Base-by-base conservation (phyloP, 768 basidiomycete genomes). In the Tulasnella sp. region DNA sequence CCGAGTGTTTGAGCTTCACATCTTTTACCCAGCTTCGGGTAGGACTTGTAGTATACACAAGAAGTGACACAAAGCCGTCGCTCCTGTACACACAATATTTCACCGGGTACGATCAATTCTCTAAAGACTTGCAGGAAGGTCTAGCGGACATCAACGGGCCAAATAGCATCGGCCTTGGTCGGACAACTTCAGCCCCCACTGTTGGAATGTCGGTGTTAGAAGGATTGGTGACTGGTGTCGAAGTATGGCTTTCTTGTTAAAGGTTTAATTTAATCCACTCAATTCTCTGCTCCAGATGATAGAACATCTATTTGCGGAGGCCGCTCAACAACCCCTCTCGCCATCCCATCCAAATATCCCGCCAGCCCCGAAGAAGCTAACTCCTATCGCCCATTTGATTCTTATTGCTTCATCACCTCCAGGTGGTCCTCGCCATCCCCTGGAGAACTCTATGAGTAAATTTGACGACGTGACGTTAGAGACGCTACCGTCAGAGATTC, bases 171-270 rank as follows among this genome's bases (percentile, higher is more conserved):
- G 48, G 48, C 8, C 37, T 50, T 41, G 48, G 48, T 13, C 27
- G 22, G 13, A 50, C 48, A 13, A 50, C 24, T 40, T 19, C n/a
- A 22, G 37, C 25, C 22, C n/a, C 25, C 27, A 40, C 39, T 19
- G 25, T 33, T 7, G 48, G 48, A 27, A 50, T 50, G 48, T 25
- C 48, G 13, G 34, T 39, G n/a, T n/a, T 50, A 7, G 48, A 50
- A 16, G 48, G 48, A n/a, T 40, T 50, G 20, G 48, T 50, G 27
- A 40, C 48, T 19, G 48, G 37, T 20, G 37, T 40, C 3, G 48
- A 50, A 40, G 48, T 50, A 42, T n/a, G 27, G 22, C 10, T 22
- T 24, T 48, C 24, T 3, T 32, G 10, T 16, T 33, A n/a, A n/a
- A n/a, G 37, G 22, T 20, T 29, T 9, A 33, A 29, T 24, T 48